Base-by-base conservation (phyloP, 805 yeast genomes). In the Vanderwaltozyma verrucispora region DNA sequence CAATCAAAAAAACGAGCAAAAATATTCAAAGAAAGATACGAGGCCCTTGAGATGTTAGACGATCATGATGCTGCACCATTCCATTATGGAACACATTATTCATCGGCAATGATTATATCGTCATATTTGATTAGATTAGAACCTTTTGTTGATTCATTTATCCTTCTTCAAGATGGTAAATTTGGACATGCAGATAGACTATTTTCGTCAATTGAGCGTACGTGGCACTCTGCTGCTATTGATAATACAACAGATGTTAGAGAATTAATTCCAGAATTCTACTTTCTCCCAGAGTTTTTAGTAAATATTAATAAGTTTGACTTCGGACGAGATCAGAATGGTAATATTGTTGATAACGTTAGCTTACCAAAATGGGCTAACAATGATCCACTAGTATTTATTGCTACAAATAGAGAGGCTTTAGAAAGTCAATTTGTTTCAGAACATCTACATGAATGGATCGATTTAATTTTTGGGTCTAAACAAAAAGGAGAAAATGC, bases 41-140 rank as follows among this genome's bases (percentile, higher is more conserved):
- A 79, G 16, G 87, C 94, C 0, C 60, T 84, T 18, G 69, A 64
- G 17, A 75, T 81, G 37, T 62, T 86, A 39, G 49, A 71, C 14
- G 87, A 80, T 44, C 65, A 59, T 0, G 51, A 62, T 5, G 65
- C 85, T 0, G 86, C 87, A 0, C 83, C 95, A 0, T 86, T 86
- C 57, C 95, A 86, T 54, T 86, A 86, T 51, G 96, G 96, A 2
- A 87, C 96, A 0, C 96, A 86, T 56, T 86, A 86, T 53, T 85
- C 95, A 0, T 83, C 94, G 0, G 94, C 95, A 0, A 87, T 86
- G 96, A 85, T 86, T 51, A 95, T 85, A 2, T 71, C 94, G 0
- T 80, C 92, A 0, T 86, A 72, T 48, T 56, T 86, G 45, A 83
- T 86, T 28, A 65, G 96, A 34, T 48, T 86, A 19, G 72, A 78